Percentiles rank a stretch among this genome's conserved stretches.
Evolutionary conservation across 768 basidiomycete genomes (phyloP).

Genomic region (Goffeauzyma gilvescens): DNA sequence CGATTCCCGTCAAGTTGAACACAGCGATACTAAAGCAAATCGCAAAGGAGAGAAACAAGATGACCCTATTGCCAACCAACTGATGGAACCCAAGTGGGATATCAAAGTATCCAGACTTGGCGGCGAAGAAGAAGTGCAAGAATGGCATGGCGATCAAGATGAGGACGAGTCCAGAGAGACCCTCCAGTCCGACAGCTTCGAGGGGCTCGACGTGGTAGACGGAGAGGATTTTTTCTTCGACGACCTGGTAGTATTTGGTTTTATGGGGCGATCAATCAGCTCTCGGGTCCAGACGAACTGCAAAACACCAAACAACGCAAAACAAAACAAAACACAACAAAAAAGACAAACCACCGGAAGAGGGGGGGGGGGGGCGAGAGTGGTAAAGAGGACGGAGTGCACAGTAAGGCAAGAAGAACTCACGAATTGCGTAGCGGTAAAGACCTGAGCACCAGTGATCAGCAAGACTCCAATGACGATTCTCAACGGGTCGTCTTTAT

Average conservation of each 20-base stretch:
- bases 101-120: constrained; percentile 47
- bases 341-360: too few relatives aligned
- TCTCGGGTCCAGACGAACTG: too few relatives aligned
- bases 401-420: too few relatives aligned
- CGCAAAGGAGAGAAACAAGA: constrained; percentile 48
- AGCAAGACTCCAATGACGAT: constrained; percentile 54
- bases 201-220: constrained; percentile 71
- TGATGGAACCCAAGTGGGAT: constrained; percentile 74
- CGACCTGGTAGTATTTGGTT: constrained; percentile 41
- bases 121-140: constrained; percentile 35
- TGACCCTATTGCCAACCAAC: constrained; percentile 56
- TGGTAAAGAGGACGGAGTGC: too few relatives aligned
- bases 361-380: too few relatives aligned
- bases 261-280: too few relatives aligned
- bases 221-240: constrained; percentile 91
- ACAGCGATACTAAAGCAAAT: constrained; percentile 58
- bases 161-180: constrained; percentile 68
- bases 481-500: constrained; percentile 25
- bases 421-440: constrained; percentile 35
- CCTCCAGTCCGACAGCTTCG: constrained; percentile 76
- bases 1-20: constrained; percentile 79
- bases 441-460: constrained; percentile 81
- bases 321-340: not conserved
- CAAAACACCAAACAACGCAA: too few relatives aligned
- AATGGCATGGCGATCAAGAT: constrained; percentile 64